These are phyloP conservation scores for Mycena sanguinolenta DNA, from an alignment of 768 basidiomycete species.

Conservation along the genomic window DNA sequence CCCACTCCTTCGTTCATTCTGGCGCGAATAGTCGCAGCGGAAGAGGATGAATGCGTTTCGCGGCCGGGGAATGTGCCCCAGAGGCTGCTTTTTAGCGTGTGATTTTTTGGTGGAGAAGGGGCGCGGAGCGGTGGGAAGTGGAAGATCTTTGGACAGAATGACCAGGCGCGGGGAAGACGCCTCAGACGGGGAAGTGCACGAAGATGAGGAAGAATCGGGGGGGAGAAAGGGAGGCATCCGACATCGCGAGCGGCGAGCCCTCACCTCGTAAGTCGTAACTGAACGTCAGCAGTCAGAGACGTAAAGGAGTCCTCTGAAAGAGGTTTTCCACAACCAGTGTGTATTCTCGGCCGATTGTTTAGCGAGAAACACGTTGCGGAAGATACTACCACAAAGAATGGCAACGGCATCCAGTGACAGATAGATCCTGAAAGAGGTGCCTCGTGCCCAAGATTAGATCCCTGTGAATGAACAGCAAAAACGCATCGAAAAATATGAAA, in stretches of 20 bases:
- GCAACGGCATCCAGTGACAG: constrained; percentile 15
- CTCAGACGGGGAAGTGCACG: constrained; percentile 27
- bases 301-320: constrained; percentile 6
- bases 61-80: constrained; percentile 76
- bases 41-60: constrained; percentile 87
- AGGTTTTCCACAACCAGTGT: background rate
- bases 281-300: constrained; percentile 1
- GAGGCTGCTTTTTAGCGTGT: constrained; percentile 62
- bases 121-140: constrained; percentile 31
- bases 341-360: constrained; percentile 1
- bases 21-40: constrained; percentile 78
- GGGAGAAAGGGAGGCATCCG: constrained; percentile 22
- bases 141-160: constrained; percentile 23
- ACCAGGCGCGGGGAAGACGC: constrained; percentile 1
- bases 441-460: background rate
- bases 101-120: constrained; percentile 53
- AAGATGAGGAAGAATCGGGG: constrained; percentile 25
- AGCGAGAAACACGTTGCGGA: constrained; percentile 31
- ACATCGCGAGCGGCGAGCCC: constrained; percentile 11
- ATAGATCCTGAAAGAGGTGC: constrained; percentile 14
- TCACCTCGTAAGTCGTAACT: constrained; percentile 1
- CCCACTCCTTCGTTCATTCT: constrained; percentile 66
- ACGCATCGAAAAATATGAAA: background rate
- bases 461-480: background rate
- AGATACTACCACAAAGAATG: constrained; percentile 25